phyloP scores from a whole-genome alignment of 1,284 basidiomycete genomes.

The Agaricales sp. region DNA sequence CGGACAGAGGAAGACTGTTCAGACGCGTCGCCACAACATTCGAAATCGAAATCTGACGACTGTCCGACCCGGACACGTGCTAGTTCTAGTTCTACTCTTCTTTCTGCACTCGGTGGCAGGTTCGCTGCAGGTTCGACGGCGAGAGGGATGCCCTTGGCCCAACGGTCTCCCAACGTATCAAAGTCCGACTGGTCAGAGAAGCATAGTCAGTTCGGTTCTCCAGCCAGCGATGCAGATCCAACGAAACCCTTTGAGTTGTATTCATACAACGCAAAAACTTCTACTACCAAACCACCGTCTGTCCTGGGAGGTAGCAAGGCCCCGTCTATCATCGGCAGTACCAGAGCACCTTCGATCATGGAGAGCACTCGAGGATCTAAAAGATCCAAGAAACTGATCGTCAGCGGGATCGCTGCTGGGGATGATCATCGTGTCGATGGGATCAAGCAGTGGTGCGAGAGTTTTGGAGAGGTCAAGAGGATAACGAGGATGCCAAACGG shows the following conservation, averaged over 20 bases:
- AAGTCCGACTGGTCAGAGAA: conserved; percentile 1
- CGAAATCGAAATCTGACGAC: not conserved
- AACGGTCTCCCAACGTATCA: not conserved
- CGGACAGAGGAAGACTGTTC: not conserved
- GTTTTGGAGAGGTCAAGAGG: conserved; percentile 61
- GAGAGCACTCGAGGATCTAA: not conserved
- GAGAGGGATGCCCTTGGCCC: not conserved
- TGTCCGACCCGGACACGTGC: not conserved
- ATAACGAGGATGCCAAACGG: conserved; percentile 63
- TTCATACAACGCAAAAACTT: not conserved
- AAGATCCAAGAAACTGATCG: conserved; percentile 38
- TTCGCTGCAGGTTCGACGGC: not conserved
- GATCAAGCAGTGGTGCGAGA: conserved; percentile 62
- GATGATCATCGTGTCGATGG: conserved; percentile 44
- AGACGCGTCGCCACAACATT: too few relatives aligned
- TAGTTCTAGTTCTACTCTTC: not conserved
- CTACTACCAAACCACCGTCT: conserved; percentile 14
- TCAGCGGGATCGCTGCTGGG: conserved; percentile 40
- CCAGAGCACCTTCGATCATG: not conserved
- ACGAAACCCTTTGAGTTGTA: not conserved
- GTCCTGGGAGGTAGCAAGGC: not conserved
- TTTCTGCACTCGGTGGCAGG: not conserved
- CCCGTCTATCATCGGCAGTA: not conserved
- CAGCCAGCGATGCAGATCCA: not conserved
- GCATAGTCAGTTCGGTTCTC: not conserved